These are phyloP conservation scores for Orobanche coerulescens DNA, from an alignment of 257 asterid genomes.

Conservation along the genomic window DNA sequence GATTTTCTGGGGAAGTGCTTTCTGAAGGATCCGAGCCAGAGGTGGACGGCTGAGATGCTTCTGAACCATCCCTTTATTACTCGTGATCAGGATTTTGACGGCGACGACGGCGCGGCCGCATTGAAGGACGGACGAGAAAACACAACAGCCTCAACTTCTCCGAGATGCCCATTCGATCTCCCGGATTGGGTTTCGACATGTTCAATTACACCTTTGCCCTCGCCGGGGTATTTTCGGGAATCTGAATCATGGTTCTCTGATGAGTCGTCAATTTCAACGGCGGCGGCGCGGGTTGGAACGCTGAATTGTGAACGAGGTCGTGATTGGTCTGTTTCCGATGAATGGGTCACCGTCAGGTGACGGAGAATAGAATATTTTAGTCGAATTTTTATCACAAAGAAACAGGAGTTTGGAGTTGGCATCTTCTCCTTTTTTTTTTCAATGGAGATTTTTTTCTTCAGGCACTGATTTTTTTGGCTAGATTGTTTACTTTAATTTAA, in stretches of 20 bases:
- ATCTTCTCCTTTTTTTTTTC: too few relatives aligned
- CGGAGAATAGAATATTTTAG: constrained; percentile 13
- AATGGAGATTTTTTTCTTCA: too few relatives aligned
- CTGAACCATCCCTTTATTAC: constrained; percentile 55
- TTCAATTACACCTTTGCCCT: constrained; percentile 40
- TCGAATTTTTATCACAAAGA: background rate
- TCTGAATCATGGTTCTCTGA: constrained; percentile 17
- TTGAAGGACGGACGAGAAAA: background rate
- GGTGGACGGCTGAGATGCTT: constrained; percentile 99
- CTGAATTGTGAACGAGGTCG: constrained; percentile 25
- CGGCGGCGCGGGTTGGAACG: constrained; percentile 37
- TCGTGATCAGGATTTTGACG: constrained; percentile 18
- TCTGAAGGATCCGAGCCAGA: constrained; percentile 35
- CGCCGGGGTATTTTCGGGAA: constrained; percentile 20
- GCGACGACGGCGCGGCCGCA: constrained; percentile 10
- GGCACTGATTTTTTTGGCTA: too few relatives aligned
- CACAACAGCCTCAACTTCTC: constrained; percentile 32
- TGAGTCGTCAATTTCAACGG: constrained; percentile 26
- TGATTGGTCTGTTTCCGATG: constrained; percentile 49
- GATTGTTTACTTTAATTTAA: too few relatives aligned
- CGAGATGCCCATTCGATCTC: constrained; percentile 67
- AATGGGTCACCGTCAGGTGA: constrained; percentile 70
- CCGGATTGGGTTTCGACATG: constrained; percentile 50
- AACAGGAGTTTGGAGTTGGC: too few relatives aligned
- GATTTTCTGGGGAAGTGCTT: constrained; percentile 60